These are phyloP conservation scores for Camptophora hylomeconis DNA, from an alignment of 2,329 filamentous ascomycete species.

Conservation along the genomic window DNA sequence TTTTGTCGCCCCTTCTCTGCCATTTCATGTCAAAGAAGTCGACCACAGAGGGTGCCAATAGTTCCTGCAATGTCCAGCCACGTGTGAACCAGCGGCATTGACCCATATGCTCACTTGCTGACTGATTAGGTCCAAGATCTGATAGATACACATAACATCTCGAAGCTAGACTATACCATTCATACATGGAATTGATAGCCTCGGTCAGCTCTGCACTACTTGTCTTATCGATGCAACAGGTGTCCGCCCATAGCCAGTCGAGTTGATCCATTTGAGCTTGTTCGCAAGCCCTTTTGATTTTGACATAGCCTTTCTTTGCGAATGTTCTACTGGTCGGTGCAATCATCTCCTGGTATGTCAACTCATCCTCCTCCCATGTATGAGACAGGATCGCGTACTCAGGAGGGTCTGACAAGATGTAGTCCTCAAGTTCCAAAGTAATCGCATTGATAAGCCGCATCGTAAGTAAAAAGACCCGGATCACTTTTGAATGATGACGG, in stretches of 20 bases:
- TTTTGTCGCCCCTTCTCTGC: conserved; percentile 13
- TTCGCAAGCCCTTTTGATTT: background rate
- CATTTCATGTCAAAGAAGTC: conserved; percentile 24
- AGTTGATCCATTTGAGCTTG: background rate
- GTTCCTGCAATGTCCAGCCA: conserved; percentile 15
- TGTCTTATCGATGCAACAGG: conserved; percentile 18
- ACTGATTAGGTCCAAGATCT: conserved; percentile 5
- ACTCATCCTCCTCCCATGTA: conserved; percentile 12
- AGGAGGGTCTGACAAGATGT: conserved; percentile 4
- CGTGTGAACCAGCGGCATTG: no score
- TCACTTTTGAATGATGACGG: no score
- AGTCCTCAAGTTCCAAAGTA: conserved; percentile 12
- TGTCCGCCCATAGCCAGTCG: conserved; percentile 15
- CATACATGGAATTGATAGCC: conserved; percentile 16
- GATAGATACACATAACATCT: conserved; percentile 15
- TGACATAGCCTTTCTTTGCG: background rate
- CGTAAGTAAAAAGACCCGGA: conserved; percentile 1
- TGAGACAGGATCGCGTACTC: conserved; percentile 16
- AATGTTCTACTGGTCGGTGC: background rate
- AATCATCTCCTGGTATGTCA: conserved; percentile 10
- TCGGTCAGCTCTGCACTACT: conserved; percentile 16
- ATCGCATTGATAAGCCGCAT: conserved; percentile 14
- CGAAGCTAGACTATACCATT: conserved; percentile 11
- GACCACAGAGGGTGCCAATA: conserved; percentile 15
- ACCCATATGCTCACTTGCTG: no score